Evolutionary conservation across 73 alveolate genomes (phyloP).

Genomic region (Urostyla sp.): DNA sequence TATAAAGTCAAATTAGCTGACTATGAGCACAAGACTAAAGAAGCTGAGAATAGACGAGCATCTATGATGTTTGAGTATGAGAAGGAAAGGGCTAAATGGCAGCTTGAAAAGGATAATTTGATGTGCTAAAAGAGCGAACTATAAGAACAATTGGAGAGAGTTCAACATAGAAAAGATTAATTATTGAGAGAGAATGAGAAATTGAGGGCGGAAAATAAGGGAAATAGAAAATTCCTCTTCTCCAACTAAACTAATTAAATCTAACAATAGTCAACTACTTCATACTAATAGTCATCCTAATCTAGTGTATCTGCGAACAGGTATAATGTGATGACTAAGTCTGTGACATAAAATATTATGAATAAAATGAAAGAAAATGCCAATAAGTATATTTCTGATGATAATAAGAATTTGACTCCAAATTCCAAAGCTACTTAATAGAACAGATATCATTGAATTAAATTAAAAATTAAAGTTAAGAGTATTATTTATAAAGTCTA

Average conservation of each 20-base stretch:
- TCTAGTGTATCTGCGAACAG: too few species aligned
- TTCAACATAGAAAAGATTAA: conserved; percentile 72
- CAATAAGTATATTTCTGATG: too few species aligned
- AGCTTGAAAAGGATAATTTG: conserved; percentile 75
- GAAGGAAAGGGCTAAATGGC: conserved; percentile 87
- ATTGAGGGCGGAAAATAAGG: conserved; percentile 68
- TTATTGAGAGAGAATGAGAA: conserved; percentile 79
- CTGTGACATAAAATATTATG: too few species aligned
- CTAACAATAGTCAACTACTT: too few species aligned
- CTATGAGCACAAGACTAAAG: conserved; percentile 67
- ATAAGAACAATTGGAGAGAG: conserved; percentile 57
- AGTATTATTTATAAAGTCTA: too few species aligned
- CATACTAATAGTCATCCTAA: too few species aligned
- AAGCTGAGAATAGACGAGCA: conserved; percentile 74
- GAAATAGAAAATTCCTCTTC: conserved; percentile 49
- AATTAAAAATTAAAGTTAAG: too few species aligned
- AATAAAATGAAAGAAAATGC: too few species aligned
- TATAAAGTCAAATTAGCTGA: conserved; percentile 59
- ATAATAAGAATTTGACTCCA: too few species aligned
- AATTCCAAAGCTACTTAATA: too few species aligned
- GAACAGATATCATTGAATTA: too few species aligned
- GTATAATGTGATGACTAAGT: too few species aligned
- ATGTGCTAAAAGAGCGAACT: conserved; percentile 53
- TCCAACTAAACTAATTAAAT: conserved; percentile 1
- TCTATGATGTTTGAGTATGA: conserved; percentile 71